A percentile compares a stretch with the other conserved stretches of the same genome.
These are phyloP conservation scores for Parachaetomium inaequale DNA, from an alignment of 495 filamentous ascomycete genomes.

Conservation along the genomic window DNA sequence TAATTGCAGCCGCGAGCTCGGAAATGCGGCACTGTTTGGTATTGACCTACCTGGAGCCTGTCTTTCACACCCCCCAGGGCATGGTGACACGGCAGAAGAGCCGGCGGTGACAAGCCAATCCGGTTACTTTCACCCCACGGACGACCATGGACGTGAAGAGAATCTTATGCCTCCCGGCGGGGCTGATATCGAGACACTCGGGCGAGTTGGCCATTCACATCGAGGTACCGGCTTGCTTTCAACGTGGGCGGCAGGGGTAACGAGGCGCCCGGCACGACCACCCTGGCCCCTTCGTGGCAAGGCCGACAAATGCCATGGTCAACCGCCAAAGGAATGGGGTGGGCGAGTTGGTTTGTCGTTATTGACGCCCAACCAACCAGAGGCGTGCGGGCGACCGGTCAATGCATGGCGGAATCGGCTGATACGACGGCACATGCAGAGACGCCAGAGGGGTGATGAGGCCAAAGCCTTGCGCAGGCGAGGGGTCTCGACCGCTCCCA, in stretches of 20 bases:
- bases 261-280: conserved; percentile 7
- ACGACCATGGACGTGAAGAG: not conserved
- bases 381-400: conserved; percentile 20
- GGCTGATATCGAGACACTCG: not conserved
- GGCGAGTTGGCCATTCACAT: conserved; percentile 12
- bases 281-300: not conserved
- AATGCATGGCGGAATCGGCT: conserved; percentile 27
- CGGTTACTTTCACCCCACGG: not conserved
- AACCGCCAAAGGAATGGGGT: not conserved
- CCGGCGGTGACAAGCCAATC: conserved; percentile 12
- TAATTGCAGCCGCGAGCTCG: not conserved
- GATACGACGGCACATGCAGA: conserved; percentile 26
- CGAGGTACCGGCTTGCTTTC: not conserved
- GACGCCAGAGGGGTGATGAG: not conserved
- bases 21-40: not conserved
- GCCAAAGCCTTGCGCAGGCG: conserved; percentile 12
- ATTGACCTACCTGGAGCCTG: conserved; percentile 12
- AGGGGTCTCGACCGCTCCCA: conserved; percentile 8
- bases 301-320: not conserved
- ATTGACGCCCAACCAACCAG: conserved; percentile 24
- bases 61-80: not conserved
- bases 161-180: conserved; percentile 19
- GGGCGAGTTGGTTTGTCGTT: conserved; percentile 9
- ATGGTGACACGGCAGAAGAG: conserved; percentile 18
- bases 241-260: conserved; percentile 8